Evolutionary conservation across 768 basidiomycete genomes (phyloP), one percentile per base, ranked within the genome.

Genomic region (Trichaptum fuscoviolaceum): DNA sequence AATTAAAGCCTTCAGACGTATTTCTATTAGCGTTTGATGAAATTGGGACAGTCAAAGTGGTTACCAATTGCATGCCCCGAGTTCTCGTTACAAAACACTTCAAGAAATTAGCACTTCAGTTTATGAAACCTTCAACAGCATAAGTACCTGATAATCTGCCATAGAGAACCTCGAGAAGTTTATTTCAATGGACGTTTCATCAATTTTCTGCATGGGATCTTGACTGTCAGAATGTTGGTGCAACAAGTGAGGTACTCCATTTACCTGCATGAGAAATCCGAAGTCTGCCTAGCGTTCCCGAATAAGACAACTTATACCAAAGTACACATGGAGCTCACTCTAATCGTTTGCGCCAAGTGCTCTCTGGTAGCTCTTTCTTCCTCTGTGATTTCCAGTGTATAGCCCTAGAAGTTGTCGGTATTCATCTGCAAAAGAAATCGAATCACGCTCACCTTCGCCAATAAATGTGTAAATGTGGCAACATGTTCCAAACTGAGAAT

Each of bases 121-220:
- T 15, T 12, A 15, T n/a, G 7, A 6, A 64, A 58, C 24, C 27
- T 64, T 64, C 20, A 30, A 25, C n/a, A 15, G 20, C 15, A 30
- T 24, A 52, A 26, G n/a, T 35, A 69, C 65, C 61, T 60, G 66
- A 35, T 65, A 67, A 63, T 69, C 73, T 5, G 67, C 42, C 66
- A 77, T 70, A 15, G 70, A 69, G 62, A 67, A 75, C 3, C 67
- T 66, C 25, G 75, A 74, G 61, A 66, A 77, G 66, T 75, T 75
- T 65, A 76, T 68, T 64, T 77, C 72, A 26, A 74, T 60, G 5
- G 69, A 67, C 7, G 74, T 73, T 34, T 68, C 69, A 1, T 64
- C 71, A 20, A 75, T 63, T 63, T 74, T 71, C 65, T 71, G 65
- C 25, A 7, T 7, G 63, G 23, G 24, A 63, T n/a, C n/a, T n/a